A percentile compares a stretch with the other conserved stretches of the same genome.
phyloP scores from a whole-genome alignment of 2,329 filamentous ascomycete genomes.

The Pseudocercospora crystallina region DNA sequence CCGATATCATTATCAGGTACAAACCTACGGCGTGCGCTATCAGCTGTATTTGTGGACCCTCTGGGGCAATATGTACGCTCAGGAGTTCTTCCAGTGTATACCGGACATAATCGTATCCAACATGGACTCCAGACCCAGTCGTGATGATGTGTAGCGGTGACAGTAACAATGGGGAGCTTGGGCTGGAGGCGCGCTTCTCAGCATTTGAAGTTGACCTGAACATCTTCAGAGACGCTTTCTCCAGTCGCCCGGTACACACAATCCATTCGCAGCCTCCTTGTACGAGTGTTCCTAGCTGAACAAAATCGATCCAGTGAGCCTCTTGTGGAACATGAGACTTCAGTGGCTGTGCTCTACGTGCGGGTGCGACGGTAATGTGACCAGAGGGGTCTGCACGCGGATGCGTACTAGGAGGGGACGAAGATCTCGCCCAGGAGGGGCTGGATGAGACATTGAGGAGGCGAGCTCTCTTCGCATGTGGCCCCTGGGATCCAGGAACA shows the following conservation, averaged over 20 bases:
- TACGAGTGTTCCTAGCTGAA: neutral
- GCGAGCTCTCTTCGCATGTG: no score
- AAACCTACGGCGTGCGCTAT: neutral
- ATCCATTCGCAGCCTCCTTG: neutral
- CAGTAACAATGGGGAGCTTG: neutral
- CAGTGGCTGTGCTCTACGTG: no score
- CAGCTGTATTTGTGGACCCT: constrained; percentile 1
- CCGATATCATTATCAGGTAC: neutral
- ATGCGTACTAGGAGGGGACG: no score
- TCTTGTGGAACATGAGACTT: neutral
- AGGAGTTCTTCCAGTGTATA: constrained; percentile 15
- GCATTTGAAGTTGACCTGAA: neutral
- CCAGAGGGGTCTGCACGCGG: no score
- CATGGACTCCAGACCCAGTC: neutral
- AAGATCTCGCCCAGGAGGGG: no score
- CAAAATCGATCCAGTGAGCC: constrained; percentile 2
- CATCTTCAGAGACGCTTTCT: neutral
- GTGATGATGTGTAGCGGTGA: neutral
- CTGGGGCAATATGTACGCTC: constrained; percentile 1
- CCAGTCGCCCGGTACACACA: neutral
- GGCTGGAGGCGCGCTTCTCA: neutral
- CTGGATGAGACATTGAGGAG: no score
- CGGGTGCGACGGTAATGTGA: no score
- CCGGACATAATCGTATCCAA: constrained; percentile 4
- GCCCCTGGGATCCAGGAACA: no score